Conservation (phyloP, 345 rosid genomes). For the Hibiscus syriacus region DNA sequence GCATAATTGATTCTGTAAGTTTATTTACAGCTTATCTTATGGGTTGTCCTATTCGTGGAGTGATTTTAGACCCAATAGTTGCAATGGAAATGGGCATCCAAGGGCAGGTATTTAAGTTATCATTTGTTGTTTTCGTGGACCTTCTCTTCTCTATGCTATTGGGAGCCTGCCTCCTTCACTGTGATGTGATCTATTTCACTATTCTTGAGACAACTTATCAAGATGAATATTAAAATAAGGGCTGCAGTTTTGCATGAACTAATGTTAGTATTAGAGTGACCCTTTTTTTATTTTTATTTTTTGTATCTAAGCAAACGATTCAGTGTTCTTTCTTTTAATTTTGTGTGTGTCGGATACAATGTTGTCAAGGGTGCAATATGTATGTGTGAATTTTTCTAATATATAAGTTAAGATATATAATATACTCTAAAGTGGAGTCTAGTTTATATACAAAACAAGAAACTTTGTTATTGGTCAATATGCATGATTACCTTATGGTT, state of each 20-base stretch:
- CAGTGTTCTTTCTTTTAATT: background rate
- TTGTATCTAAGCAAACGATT: background rate
- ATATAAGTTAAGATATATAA: too few relatives aligned
- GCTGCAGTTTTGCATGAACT: conserved; percentile 1
- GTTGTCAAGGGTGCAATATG: background rate
- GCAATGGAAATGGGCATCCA: conserved; percentile 93
- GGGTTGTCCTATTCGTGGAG: conserved; percentile 97
- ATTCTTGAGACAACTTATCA: background rate
- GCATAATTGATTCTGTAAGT: conserved; percentile 8
- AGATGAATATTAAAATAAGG: background rate
- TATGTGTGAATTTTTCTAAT: background rate
- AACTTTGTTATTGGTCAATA: too few relatives aligned
- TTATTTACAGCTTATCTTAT: conserved; percentile 67
- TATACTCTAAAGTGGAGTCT: too few relatives aligned
- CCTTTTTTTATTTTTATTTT: too few relatives aligned
- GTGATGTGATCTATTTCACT: background rate
- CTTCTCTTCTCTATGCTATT: background rate
- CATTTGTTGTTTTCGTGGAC: background rate
- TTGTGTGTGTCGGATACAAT: background rate
- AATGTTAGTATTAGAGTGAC: background rate
- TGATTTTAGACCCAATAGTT: conserved; percentile 79
- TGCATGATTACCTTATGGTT: too few relatives aligned
- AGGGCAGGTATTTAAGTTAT: conserved; percentile 59
- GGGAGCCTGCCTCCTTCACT: background rate
- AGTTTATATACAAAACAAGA: too few relatives aligned